Evolutionary conservation across 257 asterid species (phyloP), one percentile per base, ranked within the genome.

Genomic region (Solanum pennellii): DNA sequence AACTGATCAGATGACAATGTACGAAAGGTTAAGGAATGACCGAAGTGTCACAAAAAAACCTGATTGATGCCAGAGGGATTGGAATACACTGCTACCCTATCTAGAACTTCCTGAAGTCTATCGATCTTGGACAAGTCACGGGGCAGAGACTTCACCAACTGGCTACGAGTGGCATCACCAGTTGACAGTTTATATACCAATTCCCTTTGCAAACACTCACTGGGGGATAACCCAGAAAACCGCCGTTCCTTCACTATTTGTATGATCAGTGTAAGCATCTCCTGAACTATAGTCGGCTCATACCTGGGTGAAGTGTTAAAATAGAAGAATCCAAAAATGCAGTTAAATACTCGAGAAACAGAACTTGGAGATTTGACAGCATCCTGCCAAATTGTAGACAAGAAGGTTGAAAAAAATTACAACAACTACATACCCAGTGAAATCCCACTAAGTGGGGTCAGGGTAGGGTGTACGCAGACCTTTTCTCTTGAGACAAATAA

Each of bases 51-150:
- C 83, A 89, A 60, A 71, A 90, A 89, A 89, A 97, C 99, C 99
- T 97, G 99, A 68, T 94, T 92, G 95, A 94, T 93, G 92, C 99
- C 98, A 73, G 98, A 95, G 87, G 99, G 99, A 88, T 91, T 94
- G 42, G 99, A 97, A 90, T 97, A 95, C 86, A 89, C 96, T 7
- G 99, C 99, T 89, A 97, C 93, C 27, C 89, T 92, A 84, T 96
- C 96, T 89, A 97, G 90, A 86, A 94, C 93, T 88, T 94, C 93
- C 89, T 97, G 99, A 88, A 97, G 93, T 90, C 91, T 93, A 77
- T 94, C 97, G 86, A 89, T 88, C 90, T 95, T 94, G 45, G 98
- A 92, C 85, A 97, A 95, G 88, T 97, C 99, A 37, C 95, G 92
- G 86, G 99, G 94, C 86, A 97, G 96, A 87, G 98, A 93, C 88